Percentiles rank a stretch among this genome's conserved stretches.
Evolutionary conservation across 1,139 yeast genomes (phyloP).

Genomic region (Maudiozyma humilis): DNA sequence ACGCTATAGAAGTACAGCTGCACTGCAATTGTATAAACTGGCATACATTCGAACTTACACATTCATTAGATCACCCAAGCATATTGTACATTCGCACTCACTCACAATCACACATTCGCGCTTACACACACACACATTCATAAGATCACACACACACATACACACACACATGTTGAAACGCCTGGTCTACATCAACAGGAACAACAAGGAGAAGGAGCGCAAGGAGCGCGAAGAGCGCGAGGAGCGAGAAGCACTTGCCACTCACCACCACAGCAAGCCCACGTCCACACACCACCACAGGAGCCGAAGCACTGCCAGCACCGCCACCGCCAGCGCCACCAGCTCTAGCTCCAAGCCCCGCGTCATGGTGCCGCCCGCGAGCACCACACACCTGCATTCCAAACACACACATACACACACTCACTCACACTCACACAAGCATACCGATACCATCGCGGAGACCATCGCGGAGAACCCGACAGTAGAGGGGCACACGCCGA

Average conservation of each 20-base stretch:
- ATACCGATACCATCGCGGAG: neutral
- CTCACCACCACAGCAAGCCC: neutral
- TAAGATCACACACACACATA: no score
- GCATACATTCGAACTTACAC: no score
- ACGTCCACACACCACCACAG: neutral
- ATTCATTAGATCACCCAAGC: no score
- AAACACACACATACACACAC: neutral
- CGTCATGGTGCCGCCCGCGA: no score
- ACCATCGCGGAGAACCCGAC: neutral
- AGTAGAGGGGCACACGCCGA: no score
- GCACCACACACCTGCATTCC: no score
- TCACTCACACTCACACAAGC: neutral
- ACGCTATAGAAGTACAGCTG: no score
- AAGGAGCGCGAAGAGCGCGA: neutral
- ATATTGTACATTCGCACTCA: no score
- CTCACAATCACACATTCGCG: no score
- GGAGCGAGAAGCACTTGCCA: neutral
- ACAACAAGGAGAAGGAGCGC: neutral
- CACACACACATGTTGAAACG: slow-evolving; percentile 12
- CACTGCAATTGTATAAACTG: no score
- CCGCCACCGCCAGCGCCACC: no score
- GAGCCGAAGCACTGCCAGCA: neutral
- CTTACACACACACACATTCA: no score
- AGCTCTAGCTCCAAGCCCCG: neutral
- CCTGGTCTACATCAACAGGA: slow-evolving; percentile 13